Evolutionary conservation across 1,284 basidiomycete species (phyloP).

Genomic region (Leccinum solheimii): DNA sequence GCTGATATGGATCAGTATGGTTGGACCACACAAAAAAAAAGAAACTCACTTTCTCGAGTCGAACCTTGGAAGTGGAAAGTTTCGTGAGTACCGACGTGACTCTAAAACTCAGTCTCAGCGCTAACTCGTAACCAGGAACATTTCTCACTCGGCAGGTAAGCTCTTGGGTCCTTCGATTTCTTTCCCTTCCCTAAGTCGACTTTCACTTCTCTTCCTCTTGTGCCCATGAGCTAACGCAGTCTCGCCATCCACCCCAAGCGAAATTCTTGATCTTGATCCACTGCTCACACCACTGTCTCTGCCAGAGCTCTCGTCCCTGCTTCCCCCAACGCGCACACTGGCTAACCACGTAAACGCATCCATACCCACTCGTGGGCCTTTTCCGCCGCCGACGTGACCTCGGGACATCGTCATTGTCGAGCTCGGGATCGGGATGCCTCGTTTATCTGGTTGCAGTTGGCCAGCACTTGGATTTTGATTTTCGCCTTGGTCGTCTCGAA

Average conservation of each 20-base stretch:
- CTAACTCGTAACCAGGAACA: not conserved
- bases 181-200: conserved; percentile 44
- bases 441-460: conserved; percentile 23
- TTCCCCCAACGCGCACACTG: conserved; percentile 61
- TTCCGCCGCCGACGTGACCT: conserved; percentile 61
- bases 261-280: conserved; percentile 37
- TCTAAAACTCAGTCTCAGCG: conserved; percentile 40
- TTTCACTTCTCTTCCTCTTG: conserved; percentile 44
- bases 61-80: conserved; percentile 72
- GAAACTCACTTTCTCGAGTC: conserved; percentile 75
- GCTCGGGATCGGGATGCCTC: conserved; percentile 23
- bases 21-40: not conserved
- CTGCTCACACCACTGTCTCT: conserved; percentile 49
- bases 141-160: conserved; percentile 76
- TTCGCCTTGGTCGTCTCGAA: conserved; percentile 23
- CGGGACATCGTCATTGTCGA: conserved; percentile 43
- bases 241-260: conserved; percentile 25
- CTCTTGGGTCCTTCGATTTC: conserved; percentile 51
- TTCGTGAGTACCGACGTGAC: conserved; percentile 77
- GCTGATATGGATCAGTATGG: conserved; percentile 42
- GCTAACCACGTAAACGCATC: conserved; percentile 71
- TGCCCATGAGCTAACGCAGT: conserved; percentile 12
- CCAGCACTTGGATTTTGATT: conserved; percentile 5
- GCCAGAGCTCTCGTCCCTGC: conserved; percentile 52
- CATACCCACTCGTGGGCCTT: conserved; percentile 60